Conservation (phyloP, 371 early-diverging fungal species). For the Mortierella sp. region DNA sequence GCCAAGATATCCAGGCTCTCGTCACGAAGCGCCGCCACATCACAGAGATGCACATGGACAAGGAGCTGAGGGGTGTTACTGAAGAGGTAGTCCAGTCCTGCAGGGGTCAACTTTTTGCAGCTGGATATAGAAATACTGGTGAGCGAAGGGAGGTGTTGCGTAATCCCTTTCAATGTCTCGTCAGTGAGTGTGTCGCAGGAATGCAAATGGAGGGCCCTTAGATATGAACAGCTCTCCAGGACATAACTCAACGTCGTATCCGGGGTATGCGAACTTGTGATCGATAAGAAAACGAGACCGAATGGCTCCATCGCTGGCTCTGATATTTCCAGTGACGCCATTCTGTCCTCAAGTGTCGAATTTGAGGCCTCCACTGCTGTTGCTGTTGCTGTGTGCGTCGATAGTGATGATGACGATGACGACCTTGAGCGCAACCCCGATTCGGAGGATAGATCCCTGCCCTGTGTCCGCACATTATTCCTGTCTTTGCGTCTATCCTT, state of each 20-base stretch:
- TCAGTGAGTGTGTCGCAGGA: conserved; percentile 27
- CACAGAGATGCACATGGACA: conserved; percentile 27
- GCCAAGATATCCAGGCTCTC: conserved; percentile 19
- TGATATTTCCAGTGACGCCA: background rate
- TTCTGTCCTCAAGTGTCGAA: background rate
- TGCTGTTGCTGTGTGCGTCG: conserved; percentile 1
- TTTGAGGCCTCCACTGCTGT: background rate
- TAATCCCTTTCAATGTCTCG: conserved; percentile 5
- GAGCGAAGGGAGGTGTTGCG: background rate
- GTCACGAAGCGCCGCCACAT: conserved; percentile 15
- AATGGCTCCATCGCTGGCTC: background rate
- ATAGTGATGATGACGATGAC: background rate
- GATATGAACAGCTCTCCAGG: conserved; percentile 13
- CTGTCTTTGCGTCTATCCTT: background rate
- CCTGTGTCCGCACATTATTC: background rate
- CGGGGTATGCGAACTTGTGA: conserved; percentile 22
- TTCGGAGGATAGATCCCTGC: background rate
- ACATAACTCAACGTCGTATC: conserved; percentile 12
- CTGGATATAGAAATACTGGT: conserved; percentile 20
- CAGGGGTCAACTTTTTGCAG: conserved; percentile 14
- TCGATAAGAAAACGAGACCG: conserved; percentile 14
- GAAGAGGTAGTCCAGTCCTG: conserved; percentile 20
- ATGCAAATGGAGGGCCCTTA: conserved; percentile 18
- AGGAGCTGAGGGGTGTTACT: background rate
- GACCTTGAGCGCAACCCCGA: background rate